These are phyloP conservation scores for Oidiodendron maius DNA, from an alignment of 495 filamentous ascomycete species.

Conservation along the genomic window DNA sequence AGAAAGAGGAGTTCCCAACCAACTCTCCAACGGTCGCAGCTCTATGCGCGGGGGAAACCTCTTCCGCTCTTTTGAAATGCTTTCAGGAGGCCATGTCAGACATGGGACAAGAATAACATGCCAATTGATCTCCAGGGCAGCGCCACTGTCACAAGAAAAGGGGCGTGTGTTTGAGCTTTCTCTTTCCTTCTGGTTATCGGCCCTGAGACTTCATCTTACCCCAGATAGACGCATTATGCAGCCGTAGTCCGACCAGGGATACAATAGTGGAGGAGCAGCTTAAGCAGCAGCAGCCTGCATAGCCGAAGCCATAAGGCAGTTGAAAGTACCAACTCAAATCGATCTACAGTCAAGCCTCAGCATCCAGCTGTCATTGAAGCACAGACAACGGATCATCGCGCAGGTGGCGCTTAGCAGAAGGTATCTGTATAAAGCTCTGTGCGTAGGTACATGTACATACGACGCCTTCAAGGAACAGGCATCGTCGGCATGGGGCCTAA, in stretches of 20 bases:
- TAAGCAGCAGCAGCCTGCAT: constrained; percentile 6
- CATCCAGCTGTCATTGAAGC: neutral
- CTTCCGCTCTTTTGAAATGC: neutral
- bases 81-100: neutral
- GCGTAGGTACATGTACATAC: no score
- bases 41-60: neutral
- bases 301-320: constrained; percentile 14
- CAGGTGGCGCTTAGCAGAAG: constrained; percentile 12
- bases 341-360: no score
- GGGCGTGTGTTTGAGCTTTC: no score
- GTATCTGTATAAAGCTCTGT: neutral
- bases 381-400: constrained; percentile 11
- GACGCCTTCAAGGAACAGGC: no score
- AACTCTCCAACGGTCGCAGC: neutral
- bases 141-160: neutral
- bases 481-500: no score
- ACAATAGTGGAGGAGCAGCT: neutral
- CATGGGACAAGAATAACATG: neutral
- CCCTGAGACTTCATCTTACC: neutral
- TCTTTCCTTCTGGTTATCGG: neutral
- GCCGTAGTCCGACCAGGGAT: neutral
- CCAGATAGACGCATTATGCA: neutral
- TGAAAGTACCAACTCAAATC: no score
- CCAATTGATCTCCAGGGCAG: neutral
- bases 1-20: no score